Evolutionary conservation across 2,329 filamentous ascomycete species (phyloP).

Genomic region (Fusarium denticulatum): DNA sequence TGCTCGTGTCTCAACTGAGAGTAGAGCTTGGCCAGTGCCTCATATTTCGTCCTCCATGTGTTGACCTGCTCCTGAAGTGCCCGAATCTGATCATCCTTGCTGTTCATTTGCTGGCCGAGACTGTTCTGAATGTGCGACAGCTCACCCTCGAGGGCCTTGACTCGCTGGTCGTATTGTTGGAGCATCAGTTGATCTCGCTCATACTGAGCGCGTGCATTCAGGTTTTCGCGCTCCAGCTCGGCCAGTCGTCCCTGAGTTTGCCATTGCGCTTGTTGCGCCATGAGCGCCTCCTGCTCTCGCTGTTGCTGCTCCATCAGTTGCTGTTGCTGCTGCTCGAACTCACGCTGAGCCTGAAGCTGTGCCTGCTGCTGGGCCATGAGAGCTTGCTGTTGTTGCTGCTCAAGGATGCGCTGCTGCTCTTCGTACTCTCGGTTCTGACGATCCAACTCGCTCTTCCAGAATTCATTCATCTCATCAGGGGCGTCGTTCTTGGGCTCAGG

Average conservation of each 20-base stretch:
- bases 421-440: conserved; percentile 95
- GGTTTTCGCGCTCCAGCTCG: conserved; percentile 92
- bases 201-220: conserved; percentile 93
- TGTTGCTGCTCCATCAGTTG: conserved; percentile 88
- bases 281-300: conserved; percentile 87
- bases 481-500: conserved; percentile 76
- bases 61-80: conserved; percentile 97
- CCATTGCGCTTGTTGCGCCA: conserved; percentile 88
- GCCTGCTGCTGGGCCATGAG: conserved; percentile 84
- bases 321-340: conserved; percentile 97
- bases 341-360: conserved; percentile 84
- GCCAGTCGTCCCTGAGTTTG: conserved; percentile 96
- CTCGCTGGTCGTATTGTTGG: conserved; percentile 93
- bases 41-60: conserved; percentile 97
- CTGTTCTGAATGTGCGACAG: conserved; percentile 83
- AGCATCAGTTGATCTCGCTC: conserved; percentile 97
- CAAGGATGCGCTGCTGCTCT: conserved; percentile 88
- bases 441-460: conserved; percentile 94
- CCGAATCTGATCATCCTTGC: conserved; percentile 93
- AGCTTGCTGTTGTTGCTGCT: conserved; percentile 86
- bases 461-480: conserved; percentile 94
- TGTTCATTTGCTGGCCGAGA: conserved; percentile 83
- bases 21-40: conserved; percentile 95
- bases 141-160: conserved; percentile 92
- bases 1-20: conserved; percentile 96